A percentile compares a stretch with the other conserved stretches of the same genome.
These are phyloP conservation scores for Helminthosporium solani DNA, from an alignment of 2,329 filamentous ascomycete genomes.

Conservation along the genomic window DNA sequence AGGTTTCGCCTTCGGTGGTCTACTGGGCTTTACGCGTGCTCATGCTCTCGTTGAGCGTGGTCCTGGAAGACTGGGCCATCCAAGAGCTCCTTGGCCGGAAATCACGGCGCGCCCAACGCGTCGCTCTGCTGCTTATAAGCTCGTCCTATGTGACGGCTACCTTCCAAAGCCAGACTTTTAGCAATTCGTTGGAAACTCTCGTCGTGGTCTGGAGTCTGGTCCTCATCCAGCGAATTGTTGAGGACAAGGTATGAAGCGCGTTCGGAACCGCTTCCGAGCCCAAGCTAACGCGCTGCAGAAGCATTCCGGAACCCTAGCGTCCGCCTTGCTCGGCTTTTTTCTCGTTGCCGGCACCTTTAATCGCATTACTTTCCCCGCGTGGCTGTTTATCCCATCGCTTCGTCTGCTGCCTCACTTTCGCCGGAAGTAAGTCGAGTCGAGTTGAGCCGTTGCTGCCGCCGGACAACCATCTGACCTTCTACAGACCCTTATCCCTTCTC, in stretches of 20 bases:
- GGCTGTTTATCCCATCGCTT: slow-evolving; percentile 79
- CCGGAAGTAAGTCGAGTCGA: slow-evolving; percentile 72
- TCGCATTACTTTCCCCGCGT: slow-evolving; percentile 94
- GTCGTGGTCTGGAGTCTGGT: slow-evolving; percentile 92
- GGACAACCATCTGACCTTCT: not conserved
- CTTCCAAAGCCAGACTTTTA: slow-evolving; percentile 97
- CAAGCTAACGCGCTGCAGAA: slow-evolving; percentile 55
- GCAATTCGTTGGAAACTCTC: slow-evolving; percentile 93
- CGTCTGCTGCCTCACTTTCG: slow-evolving; percentile 82
- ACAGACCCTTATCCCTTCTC: slow-evolving; percentile 59
- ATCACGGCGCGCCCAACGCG: slow-evolving; percentile 66
- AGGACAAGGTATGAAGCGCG: slow-evolving; percentile 64
- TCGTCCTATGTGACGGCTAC: slow-evolving; percentile 99
- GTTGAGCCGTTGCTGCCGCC: not conserved
- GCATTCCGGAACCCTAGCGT: slow-evolving; percentile 73
- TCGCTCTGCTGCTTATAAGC: slow-evolving; percentile 80
- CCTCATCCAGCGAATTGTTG: slow-evolving; percentile 80
- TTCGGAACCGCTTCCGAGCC: slow-evolving; percentile 26
- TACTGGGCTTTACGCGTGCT: slow-evolving; percentile 86
- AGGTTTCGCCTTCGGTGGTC: slow-evolving; percentile 78
- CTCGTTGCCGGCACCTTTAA: slow-evolving; percentile 89
- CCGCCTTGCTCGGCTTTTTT: slow-evolving; percentile 75
- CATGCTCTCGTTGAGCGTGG: slow-evolving; percentile 95
- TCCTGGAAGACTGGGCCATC: slow-evolving; percentile 96
- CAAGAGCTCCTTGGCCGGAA: slow-evolving; percentile 73